Conservation (phyloP, 441 rosid species). For the Euphorbia schlechtendalii region DNA sequence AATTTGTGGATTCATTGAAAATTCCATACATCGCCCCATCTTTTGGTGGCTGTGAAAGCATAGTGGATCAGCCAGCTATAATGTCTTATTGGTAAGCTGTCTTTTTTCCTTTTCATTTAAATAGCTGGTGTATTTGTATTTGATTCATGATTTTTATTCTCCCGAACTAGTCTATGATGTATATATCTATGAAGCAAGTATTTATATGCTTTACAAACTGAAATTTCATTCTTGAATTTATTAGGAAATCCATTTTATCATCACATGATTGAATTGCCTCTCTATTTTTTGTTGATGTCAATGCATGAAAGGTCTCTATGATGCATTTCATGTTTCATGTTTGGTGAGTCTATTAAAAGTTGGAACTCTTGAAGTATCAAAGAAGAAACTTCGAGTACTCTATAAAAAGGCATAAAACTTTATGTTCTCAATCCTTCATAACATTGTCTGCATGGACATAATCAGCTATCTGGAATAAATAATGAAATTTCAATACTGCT, state of each 20-base stretch:
- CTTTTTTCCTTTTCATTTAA: not conserved
- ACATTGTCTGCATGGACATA: too few relatives aligned
- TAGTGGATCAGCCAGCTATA: constrained; percentile 93
- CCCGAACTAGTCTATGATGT: not conserved
- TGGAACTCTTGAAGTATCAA: too few relatives aligned
- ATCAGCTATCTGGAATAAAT: too few relatives aligned
- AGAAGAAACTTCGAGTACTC: too few relatives aligned
- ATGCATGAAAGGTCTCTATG: not conserved
- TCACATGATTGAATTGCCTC: not conserved
- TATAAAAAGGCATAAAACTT: too few relatives aligned
- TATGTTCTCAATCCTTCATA: too few relatives aligned
- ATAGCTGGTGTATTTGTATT: not conserved
- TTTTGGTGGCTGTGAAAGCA: constrained; percentile 96
- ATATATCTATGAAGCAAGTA: not conserved
- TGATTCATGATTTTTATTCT: not conserved
- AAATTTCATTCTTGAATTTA: not conserved
- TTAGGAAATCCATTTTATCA: not conserved
- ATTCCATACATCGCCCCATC: constrained; percentile 98
- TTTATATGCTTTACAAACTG: not conserved
- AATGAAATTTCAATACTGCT: not conserved
- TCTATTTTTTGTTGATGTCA: not conserved
- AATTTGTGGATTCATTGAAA: constrained; percentile 77
- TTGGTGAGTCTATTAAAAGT: too few relatives aligned
- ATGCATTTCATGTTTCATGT: not conserved
- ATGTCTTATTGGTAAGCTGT: constrained; percentile 78